phyloP scores from a whole-genome alignment of 225 moss, liverwort and hornwort species.

The Ulota crispa region DNA sequence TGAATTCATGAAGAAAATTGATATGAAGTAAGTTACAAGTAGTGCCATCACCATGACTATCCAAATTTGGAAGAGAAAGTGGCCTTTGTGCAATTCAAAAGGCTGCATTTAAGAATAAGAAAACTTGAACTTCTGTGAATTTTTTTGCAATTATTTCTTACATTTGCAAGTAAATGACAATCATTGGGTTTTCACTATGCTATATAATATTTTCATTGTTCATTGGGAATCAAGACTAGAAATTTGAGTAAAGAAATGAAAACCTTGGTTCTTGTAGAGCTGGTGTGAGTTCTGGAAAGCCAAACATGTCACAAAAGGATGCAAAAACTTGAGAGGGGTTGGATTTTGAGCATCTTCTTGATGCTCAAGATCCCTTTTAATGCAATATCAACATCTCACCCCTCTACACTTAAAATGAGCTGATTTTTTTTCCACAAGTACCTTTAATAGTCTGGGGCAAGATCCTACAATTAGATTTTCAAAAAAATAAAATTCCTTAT shows the following conservation, averaged over 20 bases:
- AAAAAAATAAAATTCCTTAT: too few relatives aligned
- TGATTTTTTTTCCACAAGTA: too few relatives aligned
- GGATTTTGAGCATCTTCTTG: neutral
- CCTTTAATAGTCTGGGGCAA: too few relatives aligned
- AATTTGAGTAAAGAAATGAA: too few relatives aligned
- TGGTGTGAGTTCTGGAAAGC: too few relatives aligned
- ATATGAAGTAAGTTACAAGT: neutral
- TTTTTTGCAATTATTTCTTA: neutral
- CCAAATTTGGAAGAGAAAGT: neutral
- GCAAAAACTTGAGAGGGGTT: neutral
- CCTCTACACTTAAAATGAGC: too few relatives aligned
- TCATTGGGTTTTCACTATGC: neutral
- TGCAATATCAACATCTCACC: neutral
- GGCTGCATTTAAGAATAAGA: neutral
- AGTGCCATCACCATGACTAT: neutral
- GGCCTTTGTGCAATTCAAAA: neutral
- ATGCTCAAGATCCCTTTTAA: neutral
- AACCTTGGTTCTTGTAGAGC: too few relatives aligned
- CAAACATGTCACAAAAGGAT: too few relatives aligned
- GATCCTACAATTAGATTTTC: too few relatives aligned
- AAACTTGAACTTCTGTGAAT: neutral
- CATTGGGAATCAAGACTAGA: too few relatives aligned
- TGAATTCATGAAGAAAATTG: neutral
- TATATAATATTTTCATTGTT: too few relatives aligned
- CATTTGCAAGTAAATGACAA: neutral